Percentiles rank a stretch among this genome's conserved stretches.
Conservation (phyloP, 2,329 filamentous ascomycete species). For the Pseudopithomyces maydicus region DNA sequence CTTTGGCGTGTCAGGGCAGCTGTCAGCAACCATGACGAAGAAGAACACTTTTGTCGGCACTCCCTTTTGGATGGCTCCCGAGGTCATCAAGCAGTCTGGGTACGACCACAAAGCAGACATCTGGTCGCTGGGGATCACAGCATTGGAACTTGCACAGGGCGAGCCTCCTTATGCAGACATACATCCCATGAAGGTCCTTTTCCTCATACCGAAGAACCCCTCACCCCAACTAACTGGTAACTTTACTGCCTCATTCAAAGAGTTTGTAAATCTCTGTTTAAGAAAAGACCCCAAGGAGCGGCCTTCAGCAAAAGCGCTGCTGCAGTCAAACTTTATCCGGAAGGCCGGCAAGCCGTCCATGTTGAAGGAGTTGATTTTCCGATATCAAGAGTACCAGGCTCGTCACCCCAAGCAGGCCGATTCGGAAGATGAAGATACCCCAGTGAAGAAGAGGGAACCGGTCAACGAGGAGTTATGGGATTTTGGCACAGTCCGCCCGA, state of each 20-base stretch:
- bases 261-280: slow-evolving; percentile 69
- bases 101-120: slow-evolving; percentile 99
- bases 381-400: slow-evolving; percentile 84
- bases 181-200: slow-evolving; percentile 97
- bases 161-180: slow-evolving; percentile 96
- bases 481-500: slow-evolving; percentile 90
- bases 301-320: slow-evolving; percentile 81
- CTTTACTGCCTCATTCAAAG: slow-evolving; percentile 56
- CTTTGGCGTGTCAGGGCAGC: slow-evolving; percentile 94
- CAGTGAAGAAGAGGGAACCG: slow-evolving; percentile 45
- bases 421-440: slow-evolving; percentile 45
- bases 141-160: slow-evolving; percentile 86
- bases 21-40: slow-evolving; percentile 98
- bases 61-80: slow-evolving; percentile 99
- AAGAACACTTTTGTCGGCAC: slow-evolving; percentile 99
- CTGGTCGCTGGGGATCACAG: slow-evolving; percentile 95
- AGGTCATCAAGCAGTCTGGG: slow-evolving; percentile 97
- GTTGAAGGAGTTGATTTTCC: slow-evolving; percentile 91
- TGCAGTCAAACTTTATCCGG: slow-evolving; percentile 88
- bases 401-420: slow-evolving; percentile 71
- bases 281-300: slow-evolving; percentile 88
- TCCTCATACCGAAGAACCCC: slow-evolving; percentile 93
- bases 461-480: slow-evolving; percentile 94
- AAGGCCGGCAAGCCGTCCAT: slow-evolving; percentile 96
- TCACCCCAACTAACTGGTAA: slow-evolving; percentile 71